Base-by-base conservation (phyloP, 2,329 filamentous ascomycete species). In the Penicillium griseofulvum region DNA sequence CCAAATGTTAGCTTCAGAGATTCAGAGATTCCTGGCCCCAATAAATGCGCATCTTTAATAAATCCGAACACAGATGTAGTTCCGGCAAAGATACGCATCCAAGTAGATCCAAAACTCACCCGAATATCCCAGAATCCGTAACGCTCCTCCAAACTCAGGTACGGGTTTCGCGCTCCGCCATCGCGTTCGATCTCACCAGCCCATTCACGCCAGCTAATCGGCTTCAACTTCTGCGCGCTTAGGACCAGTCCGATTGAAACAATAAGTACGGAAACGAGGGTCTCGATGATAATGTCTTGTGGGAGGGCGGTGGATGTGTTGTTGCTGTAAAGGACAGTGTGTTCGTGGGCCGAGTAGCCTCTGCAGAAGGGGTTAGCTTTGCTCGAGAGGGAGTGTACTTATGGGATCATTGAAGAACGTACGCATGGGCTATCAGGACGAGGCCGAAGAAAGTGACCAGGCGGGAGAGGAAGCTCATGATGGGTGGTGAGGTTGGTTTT, bases 281-380 rank as follows among this genome's bases (percentile, higher is more conserved):
- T 91, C 76, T 99, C 94, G 64, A 96, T 82, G 36, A 86, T 85
- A 66, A 99, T 95, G 69, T 99, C 94, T 58, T 89, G 76, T 0
- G 94, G 93, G 1, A 97, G 81, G 51, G 72, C 80, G 78, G 71
- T 50, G 80, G 73, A 33, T 80, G 65, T 16, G 5, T 55, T 75
- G 63, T 81, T 80, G 53, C 87, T 83, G 64, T 87, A 84, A 47
- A 96, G 83, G 22, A 86, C 81, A 7, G 90, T 88, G 77, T 96
- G 90, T 77, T 99, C 94, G 75, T 96, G 89, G 44, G 92, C 91
- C 49, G 94, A 99, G 77, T 97, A 99, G 77, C 92, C 95, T 61
- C 94, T 99, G 71, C 51, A 51, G 14, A 36, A 5, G 5, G 19
- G 16, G 6, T 19, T 47, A 56, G 33, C 29, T 43, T 34, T 16